Conservation (phyloP, 1,284 basidiomycete genomes). For the Ustilago cynodontis region DNA sequence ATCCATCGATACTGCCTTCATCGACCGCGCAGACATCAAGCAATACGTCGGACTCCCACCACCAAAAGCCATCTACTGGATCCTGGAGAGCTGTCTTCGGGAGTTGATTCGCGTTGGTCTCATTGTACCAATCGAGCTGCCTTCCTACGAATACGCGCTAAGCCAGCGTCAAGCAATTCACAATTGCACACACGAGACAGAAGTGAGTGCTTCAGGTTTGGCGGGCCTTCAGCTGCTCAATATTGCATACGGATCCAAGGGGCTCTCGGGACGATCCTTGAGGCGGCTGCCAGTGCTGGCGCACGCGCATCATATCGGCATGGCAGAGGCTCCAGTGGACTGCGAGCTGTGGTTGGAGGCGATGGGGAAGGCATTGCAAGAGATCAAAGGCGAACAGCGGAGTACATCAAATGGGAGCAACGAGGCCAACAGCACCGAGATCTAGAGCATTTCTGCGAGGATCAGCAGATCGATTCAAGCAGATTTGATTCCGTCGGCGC, state of each 20-base stretch:
- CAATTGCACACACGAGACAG: neutral
- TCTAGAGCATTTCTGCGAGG: neutral
- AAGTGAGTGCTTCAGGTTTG: neutral
- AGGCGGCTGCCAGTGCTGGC: constrained; percentile 91
- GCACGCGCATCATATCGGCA: constrained; percentile 81
- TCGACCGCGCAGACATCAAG: constrained; percentile 95
- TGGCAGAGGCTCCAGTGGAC: constrained; percentile 27
- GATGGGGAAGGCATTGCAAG: constrained; percentile 41
- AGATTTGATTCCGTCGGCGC: neutral
- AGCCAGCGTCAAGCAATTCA: neutral
- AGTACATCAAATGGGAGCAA: neutral
- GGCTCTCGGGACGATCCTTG: constrained; percentile 90
- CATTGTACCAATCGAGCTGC: constrained; percentile 71
- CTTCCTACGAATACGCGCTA: constrained; percentile 6
- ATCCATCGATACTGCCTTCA: constrained; percentile 94
- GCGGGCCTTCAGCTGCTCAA: constrained; percentile 75
- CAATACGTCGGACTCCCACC: constrained; percentile 93
- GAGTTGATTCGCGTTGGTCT: constrained; percentile 85
- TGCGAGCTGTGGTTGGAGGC: constrained; percentile 52
- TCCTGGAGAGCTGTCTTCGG: constrained; percentile 83
- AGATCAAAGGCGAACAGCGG: constrained; percentile 15
- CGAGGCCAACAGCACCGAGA: neutral
- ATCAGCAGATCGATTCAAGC: neutral
- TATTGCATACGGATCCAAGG: constrained; percentile 81
- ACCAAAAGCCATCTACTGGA: constrained; percentile 90